These are phyloP conservation scores for Ganoderma sinense DNA, from an alignment of 1,284 basidiomycete genomes.

Conservation along the genomic window DNA sequence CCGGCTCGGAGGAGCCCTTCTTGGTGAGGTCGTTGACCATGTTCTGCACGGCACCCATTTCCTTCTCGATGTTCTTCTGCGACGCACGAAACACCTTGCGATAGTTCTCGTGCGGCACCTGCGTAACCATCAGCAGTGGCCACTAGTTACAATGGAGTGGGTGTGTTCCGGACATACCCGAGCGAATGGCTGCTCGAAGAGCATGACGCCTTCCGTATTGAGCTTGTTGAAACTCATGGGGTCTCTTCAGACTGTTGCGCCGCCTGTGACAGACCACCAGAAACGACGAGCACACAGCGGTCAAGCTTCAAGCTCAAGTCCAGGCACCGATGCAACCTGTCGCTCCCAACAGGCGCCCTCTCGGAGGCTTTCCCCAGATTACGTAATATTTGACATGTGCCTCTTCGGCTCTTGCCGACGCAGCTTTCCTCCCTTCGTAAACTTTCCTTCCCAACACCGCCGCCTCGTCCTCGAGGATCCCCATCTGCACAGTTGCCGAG, in stretches of 20 bases:
- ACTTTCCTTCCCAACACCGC: neutral
- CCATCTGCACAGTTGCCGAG: neutral
- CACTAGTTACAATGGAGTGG: conserved; percentile 6
- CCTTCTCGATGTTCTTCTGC: conserved; percentile 83
- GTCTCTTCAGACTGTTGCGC: neutral
- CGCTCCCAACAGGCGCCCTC: neutral
- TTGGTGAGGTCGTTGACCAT: conserved; percentile 62
- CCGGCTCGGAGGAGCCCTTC: conserved; percentile 46
- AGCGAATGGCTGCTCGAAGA: conserved; percentile 90
- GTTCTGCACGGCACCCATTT: conserved; percentile 68
- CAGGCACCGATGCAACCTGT: neutral
- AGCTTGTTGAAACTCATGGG: conserved; percentile 57
- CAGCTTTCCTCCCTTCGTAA: neutral
- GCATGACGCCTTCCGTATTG: conserved; percentile 79
- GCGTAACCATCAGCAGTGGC: conserved; percentile 15
- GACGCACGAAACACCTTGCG: conserved; percentile 84
- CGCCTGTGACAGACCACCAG: neutral
- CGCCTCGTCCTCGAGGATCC: neutral
- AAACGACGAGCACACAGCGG: neutral
- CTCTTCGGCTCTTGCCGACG: neutral
- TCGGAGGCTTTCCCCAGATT: neutral
- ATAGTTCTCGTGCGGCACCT: conserved; percentile 90
- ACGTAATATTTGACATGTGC: neutral
- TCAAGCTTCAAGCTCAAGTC: too few species aligned
- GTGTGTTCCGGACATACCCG: conserved; percentile 50